Percentiles rank a stretch among this genome's conserved stretches.
Conservation (phyloP, 2,329 filamentous ascomycete genomes). For the Diaporthe aspalathi region DNA sequence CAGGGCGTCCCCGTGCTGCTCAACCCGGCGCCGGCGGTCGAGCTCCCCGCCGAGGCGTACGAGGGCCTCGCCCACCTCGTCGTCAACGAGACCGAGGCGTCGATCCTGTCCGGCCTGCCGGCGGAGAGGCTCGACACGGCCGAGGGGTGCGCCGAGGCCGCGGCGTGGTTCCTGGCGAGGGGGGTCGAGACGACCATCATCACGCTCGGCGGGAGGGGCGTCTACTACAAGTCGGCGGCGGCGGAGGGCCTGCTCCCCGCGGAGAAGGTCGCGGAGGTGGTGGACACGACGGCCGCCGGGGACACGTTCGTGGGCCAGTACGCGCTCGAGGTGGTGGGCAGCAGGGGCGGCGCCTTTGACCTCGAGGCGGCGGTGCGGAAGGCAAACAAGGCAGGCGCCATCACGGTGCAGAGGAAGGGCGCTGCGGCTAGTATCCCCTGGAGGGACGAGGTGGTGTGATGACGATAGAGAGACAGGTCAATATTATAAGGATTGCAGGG, state of each 20-base stretch:
- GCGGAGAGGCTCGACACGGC: conserved; percentile 62
- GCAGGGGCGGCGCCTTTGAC: conserved; percentile 54
- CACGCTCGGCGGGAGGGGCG: conserved; percentile 85
- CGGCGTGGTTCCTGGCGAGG: conserved; percentile 69
- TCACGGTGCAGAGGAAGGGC: conserved; percentile 73
- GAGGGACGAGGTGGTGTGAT: conserved; percentile 58
- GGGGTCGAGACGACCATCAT: conserved; percentile 84
- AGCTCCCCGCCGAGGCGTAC: conserved; percentile 75
- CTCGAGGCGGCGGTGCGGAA: conserved; percentile 69
- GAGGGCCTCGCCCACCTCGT: conserved; percentile 79
- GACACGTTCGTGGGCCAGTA: conserved; percentile 95
- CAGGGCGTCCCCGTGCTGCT: conserved; percentile 74
- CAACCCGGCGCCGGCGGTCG: conserved; percentile 84
- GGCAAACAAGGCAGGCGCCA: conserved; percentile 72
- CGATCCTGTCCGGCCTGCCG: conserved; percentile 71
- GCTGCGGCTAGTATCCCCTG: conserved; percentile 77
- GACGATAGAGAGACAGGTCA: background rate
- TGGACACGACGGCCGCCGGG: conserved; percentile 94
- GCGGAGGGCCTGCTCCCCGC: conserved; percentile 67
- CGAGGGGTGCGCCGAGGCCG: conserved; percentile 60
- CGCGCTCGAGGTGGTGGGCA: conserved; percentile 75
- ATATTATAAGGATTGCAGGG: background rate
- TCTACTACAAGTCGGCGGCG: conserved; percentile 68
- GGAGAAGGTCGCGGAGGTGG: conserved; percentile 74
- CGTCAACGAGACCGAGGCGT: conserved; percentile 91